These are phyloP conservation scores for Penicillium sp. DNA, from an alignment of 2,329 filamentous ascomycete species.

Conservation along the genomic window DNA sequence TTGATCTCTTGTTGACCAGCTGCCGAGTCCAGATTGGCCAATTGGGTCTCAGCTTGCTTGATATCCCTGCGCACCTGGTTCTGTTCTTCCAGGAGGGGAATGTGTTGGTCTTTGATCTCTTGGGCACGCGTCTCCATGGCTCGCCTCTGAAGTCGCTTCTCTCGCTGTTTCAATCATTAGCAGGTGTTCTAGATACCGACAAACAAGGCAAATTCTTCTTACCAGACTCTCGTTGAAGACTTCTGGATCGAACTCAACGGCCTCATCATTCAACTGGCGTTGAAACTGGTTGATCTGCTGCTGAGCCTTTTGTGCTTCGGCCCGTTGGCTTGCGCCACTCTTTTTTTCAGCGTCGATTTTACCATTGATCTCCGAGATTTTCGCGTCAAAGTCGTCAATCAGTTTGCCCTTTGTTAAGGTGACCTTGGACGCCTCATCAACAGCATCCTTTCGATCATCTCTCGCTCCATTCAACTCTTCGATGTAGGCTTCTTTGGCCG, in stretches of 20 bases:
- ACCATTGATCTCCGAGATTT: constrained; percentile 38
- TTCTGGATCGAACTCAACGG: constrained; percentile 66
- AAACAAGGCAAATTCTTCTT: constrained; percentile 36
- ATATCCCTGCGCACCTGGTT: constrained; percentile 40
- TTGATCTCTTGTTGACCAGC: constrained; percentile 71
- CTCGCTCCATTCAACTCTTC: constrained; percentile 58
- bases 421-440: constrained; percentile 57
- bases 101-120: constrained; percentile 41
- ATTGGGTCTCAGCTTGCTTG: constrained; percentile 47
- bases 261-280: constrained; percentile 61
- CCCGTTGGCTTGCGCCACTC: constrained; percentile 52
- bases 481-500: constrained; percentile 68
- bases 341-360: constrained; percentile 55
- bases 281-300: constrained; percentile 65
- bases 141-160: constrained; percentile 49
- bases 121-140: constrained; percentile 43
- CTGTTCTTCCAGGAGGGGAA: constrained; percentile 36
- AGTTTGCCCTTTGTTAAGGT: constrained; percentile 44
- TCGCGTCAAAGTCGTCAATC: constrained; percentile 41
- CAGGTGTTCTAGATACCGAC: constrained; percentile 11
- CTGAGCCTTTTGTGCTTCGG: constrained; percentile 53
- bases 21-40: constrained; percentile 68
- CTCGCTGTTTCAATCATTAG: constrained; percentile 50
- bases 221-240: constrained; percentile 75
- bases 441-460: constrained; percentile 53